Percentiles rank a stretch among this genome's conserved stretches.
Evolutionary conservation across 129 eudicot species (phyloP).

Genomic region (Erigeron canadensis): DNA sequence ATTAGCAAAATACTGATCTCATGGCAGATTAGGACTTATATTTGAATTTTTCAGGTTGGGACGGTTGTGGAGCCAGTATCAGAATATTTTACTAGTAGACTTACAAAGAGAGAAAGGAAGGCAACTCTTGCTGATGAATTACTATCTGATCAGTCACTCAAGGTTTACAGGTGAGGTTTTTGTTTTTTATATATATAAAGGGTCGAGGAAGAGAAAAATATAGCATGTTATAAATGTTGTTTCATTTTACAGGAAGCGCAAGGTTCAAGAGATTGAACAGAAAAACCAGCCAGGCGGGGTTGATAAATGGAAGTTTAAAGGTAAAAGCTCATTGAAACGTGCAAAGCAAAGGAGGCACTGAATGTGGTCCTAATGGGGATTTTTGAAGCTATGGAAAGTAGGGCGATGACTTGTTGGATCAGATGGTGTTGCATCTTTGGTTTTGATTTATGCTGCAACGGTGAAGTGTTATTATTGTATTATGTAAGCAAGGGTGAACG

Average conservation of each 20-base stretch:
- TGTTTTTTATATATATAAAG: not conserved
- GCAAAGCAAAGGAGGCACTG: conserved; percentile 63
- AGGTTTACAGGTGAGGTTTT: conserved; percentile 51
- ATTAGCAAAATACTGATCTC: too few species aligned
- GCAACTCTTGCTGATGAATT: conserved; percentile 83
- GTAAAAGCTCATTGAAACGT: conserved; percentile 50
- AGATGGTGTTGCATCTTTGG: not conserved
- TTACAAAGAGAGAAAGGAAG: conserved; percentile 93
- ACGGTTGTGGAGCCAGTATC: conserved; percentile 76
- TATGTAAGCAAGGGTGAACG: too few species aligned
- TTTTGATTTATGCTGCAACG: conserved; percentile 8
- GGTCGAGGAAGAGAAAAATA: not conserved
- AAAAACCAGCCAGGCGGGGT: conserved; percentile 62
- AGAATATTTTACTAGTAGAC: conserved; percentile 70
- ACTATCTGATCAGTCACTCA: conserved; percentile 60
- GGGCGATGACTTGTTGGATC: not conserved
- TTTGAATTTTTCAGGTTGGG: conserved; percentile 56
- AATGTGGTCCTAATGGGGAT: not conserved
- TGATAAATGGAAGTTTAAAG: conserved; percentile 76
- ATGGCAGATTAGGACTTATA: not conserved
- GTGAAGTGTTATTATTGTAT: not conserved
- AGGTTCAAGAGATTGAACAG: conserved; percentile 77
- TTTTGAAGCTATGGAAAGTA: not conserved
- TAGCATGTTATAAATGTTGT: not conserved
- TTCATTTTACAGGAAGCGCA: conserved; percentile 70